phyloP scores from a whole-genome alignment of 192 early-diverging fungal genomes.

The Coemansia sp. region DNA sequence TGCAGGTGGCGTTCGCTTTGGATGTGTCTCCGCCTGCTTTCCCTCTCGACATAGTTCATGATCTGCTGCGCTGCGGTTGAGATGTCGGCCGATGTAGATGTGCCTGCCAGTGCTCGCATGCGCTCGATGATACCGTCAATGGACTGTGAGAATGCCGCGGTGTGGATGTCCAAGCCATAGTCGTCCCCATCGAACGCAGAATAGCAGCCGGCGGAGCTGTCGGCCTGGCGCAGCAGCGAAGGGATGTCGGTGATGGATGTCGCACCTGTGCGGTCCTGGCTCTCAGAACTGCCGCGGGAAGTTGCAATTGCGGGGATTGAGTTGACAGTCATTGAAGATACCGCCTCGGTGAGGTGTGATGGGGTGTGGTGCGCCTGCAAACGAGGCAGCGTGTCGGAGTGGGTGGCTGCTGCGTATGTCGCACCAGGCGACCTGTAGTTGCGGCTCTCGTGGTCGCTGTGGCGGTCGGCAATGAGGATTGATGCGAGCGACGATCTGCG shows the following conservation, averaged over 20 bases:
- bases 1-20: conserved; percentile 50
- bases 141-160: not conserved
- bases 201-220: conserved; percentile 22
- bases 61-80: conserved; percentile 37
- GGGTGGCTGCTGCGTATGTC: conserved; percentile 16
- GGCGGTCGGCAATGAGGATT: conserved; percentile 10
- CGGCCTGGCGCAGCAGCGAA: conserved; percentile 30
- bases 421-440: conserved; percentile 2
- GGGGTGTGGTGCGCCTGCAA: not conserved
- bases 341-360: not conserved
- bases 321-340: conserved; percentile 1
- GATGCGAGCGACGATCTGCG: conserved; percentile 23
- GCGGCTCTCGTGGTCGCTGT: not conserved
- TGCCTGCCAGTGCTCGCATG: conserved; percentile 31
- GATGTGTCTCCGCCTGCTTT: conserved; percentile 41
- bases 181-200: conserved; percentile 6
- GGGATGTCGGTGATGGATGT: conserved; percentile 28
- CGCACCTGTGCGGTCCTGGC: not conserved
- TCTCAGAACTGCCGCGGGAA: not conserved
- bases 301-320: not conserved
- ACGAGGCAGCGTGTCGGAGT: not conserved
- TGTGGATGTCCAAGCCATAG: not conserved
- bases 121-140: conserved; percentile 30
- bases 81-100: conserved; percentile 26
- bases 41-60: conserved; percentile 47